Conservation (phyloP, 139 green algal species). For the Asterochloris erici region DNA sequence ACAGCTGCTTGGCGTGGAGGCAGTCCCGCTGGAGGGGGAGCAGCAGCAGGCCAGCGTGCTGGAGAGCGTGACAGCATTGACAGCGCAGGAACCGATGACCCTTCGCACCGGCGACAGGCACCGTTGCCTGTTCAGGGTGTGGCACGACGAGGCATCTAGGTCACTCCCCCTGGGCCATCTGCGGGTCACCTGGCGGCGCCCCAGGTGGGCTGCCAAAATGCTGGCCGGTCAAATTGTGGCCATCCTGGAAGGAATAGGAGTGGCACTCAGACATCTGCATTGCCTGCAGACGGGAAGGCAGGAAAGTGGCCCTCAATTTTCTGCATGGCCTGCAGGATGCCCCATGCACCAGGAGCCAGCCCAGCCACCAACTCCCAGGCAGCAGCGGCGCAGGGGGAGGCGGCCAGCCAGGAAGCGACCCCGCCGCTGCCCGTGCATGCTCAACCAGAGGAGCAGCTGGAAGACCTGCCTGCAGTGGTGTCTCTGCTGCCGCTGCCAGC, state of each 20-base stretch:
- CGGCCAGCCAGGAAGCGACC: too few relatives aligned
- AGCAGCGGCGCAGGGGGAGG: too few relatives aligned
- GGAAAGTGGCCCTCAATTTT: too few relatives aligned
- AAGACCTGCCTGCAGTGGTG: not conserved
- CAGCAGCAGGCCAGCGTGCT: not conserved
- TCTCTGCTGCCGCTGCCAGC: not conserved
- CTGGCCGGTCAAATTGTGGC: too few relatives aligned
- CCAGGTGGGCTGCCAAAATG: not conserved
- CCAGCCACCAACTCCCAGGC: too few relatives aligned
- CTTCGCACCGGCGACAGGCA: slow-evolving; percentile 18
- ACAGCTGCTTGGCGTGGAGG: not conserved
- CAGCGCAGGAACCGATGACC: not conserved
- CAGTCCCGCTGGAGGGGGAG: not conserved
- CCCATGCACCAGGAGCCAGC: too few relatives aligned
- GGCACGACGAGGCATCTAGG: not conserved
- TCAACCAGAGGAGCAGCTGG: too few relatives aligned
- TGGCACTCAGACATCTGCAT: too few relatives aligned
- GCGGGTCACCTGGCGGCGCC: not conserved
- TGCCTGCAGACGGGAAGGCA: too few relatives aligned
- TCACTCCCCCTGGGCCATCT: not conserved
- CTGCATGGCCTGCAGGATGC: too few relatives aligned
- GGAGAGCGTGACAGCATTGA: not conserved
- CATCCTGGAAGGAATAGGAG: too few relatives aligned
- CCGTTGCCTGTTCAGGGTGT: not conserved
- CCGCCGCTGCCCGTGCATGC: too few relatives aligned